Conservation (phyloP, 257 asterid species). For the Plantago ovata region DNA sequence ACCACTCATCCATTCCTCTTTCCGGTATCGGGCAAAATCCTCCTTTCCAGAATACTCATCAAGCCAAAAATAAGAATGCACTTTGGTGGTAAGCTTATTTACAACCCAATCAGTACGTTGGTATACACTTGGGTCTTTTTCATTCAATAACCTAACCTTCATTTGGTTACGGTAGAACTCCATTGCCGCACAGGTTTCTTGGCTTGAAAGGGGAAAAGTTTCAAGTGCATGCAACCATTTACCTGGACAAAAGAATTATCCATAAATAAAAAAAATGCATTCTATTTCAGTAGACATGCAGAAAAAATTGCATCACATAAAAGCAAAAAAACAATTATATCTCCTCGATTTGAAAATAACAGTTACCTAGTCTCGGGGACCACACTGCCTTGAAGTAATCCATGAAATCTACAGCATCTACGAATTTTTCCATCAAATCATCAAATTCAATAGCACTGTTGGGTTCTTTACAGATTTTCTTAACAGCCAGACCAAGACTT, state of each 20-base stretch:
- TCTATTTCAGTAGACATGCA: not conserved
- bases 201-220: conserved; percentile 80
- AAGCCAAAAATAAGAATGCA: conserved; percentile 91
- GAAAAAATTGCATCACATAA: not conserved
- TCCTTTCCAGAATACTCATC: conserved; percentile 82
- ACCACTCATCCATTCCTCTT: conserved; percentile 81
- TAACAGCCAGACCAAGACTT: conserved; percentile 52
- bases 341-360: conserved; percentile 1
- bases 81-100: conserved; percentile 73
- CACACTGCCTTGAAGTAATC: conserved; percentile 89
- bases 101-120: conserved; percentile 87
- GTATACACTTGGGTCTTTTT: conserved; percentile 51
- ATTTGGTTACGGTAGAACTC: conserved; percentile 84
- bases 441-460: conserved; percentile 44
- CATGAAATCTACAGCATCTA: conserved; percentile 61
- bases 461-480: conserved; percentile 48
- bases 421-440: conserved; percentile 47
- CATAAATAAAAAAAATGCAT: not conserved
- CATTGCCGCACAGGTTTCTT: conserved; percentile 80
- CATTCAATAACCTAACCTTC: conserved; percentile 72
- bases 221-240: conserved; percentile 56
- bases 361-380: conserved; percentile 73
- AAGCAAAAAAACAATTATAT: not conserved
- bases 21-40: conserved; percentile 80
- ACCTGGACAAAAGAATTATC: conserved; percentile 40